Evolutionary conservation across 1,139 yeast genomes (phyloP), one percentile per base, ranked within the genome.

Genomic region (Blastobotrys apis): DNA sequence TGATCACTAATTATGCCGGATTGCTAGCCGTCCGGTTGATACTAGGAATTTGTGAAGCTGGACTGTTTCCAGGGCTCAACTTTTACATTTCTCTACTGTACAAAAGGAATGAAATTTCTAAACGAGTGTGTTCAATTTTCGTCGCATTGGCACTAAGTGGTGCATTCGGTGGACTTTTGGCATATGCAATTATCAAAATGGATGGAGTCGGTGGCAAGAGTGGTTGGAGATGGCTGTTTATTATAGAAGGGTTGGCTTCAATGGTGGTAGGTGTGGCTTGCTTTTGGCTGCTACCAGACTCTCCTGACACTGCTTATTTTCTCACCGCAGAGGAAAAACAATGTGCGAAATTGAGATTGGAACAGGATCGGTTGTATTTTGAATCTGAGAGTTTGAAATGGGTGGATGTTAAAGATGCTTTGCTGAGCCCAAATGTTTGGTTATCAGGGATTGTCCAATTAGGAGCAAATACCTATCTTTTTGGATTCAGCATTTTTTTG

Each of bases 191-290:
- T 21, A 50, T 46, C 47, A 50, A 54, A 16, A 61, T 82, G 54
- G 71, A 73, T 45, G 81, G 80, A 36, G 65, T 62, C 5, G 66
- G 64, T 37, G 87, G 87, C 2, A 61, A 76, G 33, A 72, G 73
- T 5, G 80, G 87, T 25, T 84, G 94, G 94, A 75, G 81, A 63
- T 84, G 92, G 92, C 76, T 82, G 62, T 84, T 81, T 57, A 75
- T 84, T 42, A 72, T 84, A 45, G 87, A 83, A 62, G 86, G 87
- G 27, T 65, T 80, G 33, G 70, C 51, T 6, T 76, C 83, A 8
- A 68, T 72, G 37, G 74, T 74, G 1, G 68, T 75, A 49, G 80
- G 79, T 0, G 43, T 71, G 8, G 50, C 70, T 19, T 68, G 77
- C 25, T 77, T 64, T 54, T 73, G 74, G 53, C 58, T 73, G 2